Percentiles rank a stretch among this genome's conserved stretches.
These are phyloP conservation scores for Plantago lanceolata DNA, from an alignment of 305 asterid genomes.

Conservation along the genomic window DNA sequence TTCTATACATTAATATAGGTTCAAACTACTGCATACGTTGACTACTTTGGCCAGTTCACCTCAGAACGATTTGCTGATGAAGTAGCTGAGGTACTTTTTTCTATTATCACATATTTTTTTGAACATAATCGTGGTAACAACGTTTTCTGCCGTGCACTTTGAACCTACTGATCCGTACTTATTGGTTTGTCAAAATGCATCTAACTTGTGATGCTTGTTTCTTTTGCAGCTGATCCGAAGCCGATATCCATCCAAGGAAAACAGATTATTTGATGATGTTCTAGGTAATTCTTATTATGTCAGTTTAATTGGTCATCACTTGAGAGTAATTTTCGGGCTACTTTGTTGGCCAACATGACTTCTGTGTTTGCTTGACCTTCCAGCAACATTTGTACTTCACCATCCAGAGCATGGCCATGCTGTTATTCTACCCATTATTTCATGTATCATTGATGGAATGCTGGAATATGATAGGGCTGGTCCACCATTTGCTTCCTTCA, in stretches of 20 bases:
- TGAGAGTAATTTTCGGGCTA: neutral
- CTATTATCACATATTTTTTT: conserved; percentile 13
- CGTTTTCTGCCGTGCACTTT: neutral
- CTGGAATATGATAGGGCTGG: conserved; percentile 69
- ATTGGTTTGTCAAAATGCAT: neutral
- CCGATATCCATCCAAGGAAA: conserved; percentile 83
- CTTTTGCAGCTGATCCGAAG: conserved; percentile 75
- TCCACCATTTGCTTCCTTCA: conserved; percentile 93
- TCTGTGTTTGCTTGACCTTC: conserved; percentile 31
- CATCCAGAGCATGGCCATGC: conserved; percentile 99
- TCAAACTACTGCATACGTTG: conserved; percentile 87
- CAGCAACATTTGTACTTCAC: conserved; percentile 98
- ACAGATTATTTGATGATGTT: conserved; percentile 91
- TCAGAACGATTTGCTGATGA: conserved; percentile 97
- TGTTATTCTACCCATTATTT: conserved; percentile 93
- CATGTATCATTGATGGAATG: conserved; percentile 80
- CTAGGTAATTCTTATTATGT: conserved; percentile 50
- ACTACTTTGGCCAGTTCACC: conserved; percentile 94
- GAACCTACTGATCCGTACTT: neutral
- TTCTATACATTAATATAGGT: conserved; percentile 44
- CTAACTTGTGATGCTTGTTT: conserved; percentile 20
- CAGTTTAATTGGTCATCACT: conserved; percentile 20
- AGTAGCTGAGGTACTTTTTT: conserved; percentile 73
- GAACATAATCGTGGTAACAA: neutral
- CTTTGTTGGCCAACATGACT: conserved; percentile 22